Evolutionary conservation across 2,329 filamentous ascomycete genomes (phyloP), one percentile per base, ranked within the genome.

Genomic region (Botrytis fabae): DNA sequence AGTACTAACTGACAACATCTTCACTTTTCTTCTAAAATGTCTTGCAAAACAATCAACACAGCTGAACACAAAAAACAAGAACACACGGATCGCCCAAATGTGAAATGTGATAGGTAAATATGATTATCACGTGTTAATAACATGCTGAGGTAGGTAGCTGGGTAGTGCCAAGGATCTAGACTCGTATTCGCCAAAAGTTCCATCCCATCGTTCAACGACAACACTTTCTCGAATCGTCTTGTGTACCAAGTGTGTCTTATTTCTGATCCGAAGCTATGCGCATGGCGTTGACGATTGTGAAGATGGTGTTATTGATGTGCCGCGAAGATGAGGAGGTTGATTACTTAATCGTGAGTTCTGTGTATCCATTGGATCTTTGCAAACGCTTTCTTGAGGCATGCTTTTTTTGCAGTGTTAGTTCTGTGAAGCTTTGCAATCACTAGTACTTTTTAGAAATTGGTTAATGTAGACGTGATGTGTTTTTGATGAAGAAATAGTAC

Each of bases 351-450:
- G 2, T 16, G 10, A n/a, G 38, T 38, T 38, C 7, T 38, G 8
- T 9, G 38, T 38, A 38, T 38, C 38, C 22, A 5, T 51, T 51
- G 22, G 22, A 48, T 4, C 9, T 9, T 48, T 25, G 46, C 46
- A 4, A 25, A 48, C 4, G 46, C 46, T 51, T 51, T 51, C 46
- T 51, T 14, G 10, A 5, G 0, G 22, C 12, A 14, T 14, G 0
- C 25, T n/a, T 28, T n/a, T n/a, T 14, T 5, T 16, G 48, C 12
- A 51, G 2, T 6, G 48, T 25, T 4, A 1, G 6, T 51, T 51
- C 25, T 51, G 6, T 6, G 22, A 4, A n/a, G 4, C 0, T 1
- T 51, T 8, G 25, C 5, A 7, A 12, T n/a, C n/a, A n/a, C n/a
- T n/a, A 0, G 14, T 14, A 0, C 1, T n/a, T 28, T 9, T 8